These are phyloP conservation scores for Rhipidocladum racemiflorum DNA, from an alignment of 176 grass and related monocot species.

Conservation along the genomic window DNA sequence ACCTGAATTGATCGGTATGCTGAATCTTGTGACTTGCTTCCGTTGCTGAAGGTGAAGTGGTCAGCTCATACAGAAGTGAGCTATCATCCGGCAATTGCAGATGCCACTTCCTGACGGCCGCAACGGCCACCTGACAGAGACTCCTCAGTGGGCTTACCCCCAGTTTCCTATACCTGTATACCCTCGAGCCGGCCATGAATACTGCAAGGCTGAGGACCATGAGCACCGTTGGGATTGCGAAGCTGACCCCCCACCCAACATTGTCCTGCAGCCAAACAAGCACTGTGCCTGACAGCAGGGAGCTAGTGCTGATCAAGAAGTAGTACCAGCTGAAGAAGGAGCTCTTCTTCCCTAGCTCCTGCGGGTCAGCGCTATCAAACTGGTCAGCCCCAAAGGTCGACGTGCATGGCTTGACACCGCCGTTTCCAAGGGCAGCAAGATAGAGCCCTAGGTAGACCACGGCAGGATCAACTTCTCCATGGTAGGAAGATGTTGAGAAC, in stretches of 20 bases:
- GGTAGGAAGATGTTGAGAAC: background rate
- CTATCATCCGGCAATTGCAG: slow-evolving; percentile 28
- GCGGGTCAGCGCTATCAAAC: slow-evolving; percentile 23
- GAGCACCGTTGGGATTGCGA: slow-evolving; percentile 24
- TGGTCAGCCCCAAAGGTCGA: slow-evolving; percentile 45
- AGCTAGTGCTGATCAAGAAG: slow-evolving; percentile 31
- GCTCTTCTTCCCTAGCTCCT: slow-evolving; percentile 25
- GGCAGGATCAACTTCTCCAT: background rate
- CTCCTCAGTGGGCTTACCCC: slow-evolving; percentile 41
- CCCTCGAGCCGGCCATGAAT: slow-evolving; percentile 28
- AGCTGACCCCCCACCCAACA: slow-evolving; percentile 37
- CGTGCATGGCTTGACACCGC: slow-evolving; percentile 35
- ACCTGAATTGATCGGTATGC: slow-evolving; percentile 32
- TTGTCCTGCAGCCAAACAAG: slow-evolving; percentile 60
- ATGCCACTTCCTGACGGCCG: slow-evolving; percentile 41
- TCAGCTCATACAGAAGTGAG: slow-evolving; percentile 29
- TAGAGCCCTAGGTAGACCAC: slow-evolving; percentile 40
- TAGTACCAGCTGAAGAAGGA: slow-evolving; percentile 69
- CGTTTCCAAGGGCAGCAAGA: slow-evolving; percentile 29
- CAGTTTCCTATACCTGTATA: slow-evolving; percentile 29
- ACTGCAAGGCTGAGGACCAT: slow-evolving; percentile 3
- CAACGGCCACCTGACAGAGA: slow-evolving; percentile 38
- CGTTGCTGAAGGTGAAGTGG: background rate
- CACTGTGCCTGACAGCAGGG: slow-evolving; percentile 35
- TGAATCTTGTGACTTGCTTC: background rate